A percentile compares a stretch with the other conserved stretches of the same genome.
These are phyloP conservation scores for Pelargonium fulgidum DNA, from an alignment of 441 rosid species.

Conservation along the genomic window DNA sequence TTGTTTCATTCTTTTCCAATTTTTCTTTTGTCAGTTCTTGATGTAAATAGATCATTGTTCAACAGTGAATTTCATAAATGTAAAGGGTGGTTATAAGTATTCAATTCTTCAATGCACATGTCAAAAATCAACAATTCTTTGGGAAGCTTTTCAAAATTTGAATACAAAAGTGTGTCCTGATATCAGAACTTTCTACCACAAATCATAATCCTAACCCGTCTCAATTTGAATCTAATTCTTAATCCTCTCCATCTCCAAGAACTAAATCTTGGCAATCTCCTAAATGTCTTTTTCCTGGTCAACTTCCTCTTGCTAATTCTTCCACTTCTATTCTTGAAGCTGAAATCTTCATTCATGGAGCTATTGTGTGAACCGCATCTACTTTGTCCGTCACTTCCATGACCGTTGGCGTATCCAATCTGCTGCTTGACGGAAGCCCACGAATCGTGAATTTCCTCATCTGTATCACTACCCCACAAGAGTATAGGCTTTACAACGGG, in stretches of 20 bases:
- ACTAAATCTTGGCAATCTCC: conserved; percentile 38
- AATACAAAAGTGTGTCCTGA: no score
- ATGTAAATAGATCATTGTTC: not conserved
- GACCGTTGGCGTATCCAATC: conserved; percentile 6
- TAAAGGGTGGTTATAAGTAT: not conserved
- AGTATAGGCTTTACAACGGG: conserved; percentile 30
- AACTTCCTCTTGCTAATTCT: conserved; percentile 17
- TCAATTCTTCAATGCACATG: conserved; percentile 1
- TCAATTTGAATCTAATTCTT: not conserved
- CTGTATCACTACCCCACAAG: conserved; percentile 38
- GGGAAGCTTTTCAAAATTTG: not conserved
- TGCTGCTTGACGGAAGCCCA: conserved; percentile 30
- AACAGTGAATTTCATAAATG: not conserved
- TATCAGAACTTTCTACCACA: conserved; percentile 15
- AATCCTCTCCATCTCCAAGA: conserved; percentile 23
- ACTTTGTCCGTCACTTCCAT: not conserved
- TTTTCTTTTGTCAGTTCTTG: not conserved
- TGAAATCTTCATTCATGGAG: conserved; percentile 14
- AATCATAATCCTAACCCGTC: conserved; percentile 17
- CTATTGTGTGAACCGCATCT: conserved; percentile 17
- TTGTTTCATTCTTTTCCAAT: not conserved
- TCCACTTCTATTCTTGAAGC: conserved; percentile 1
- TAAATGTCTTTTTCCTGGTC: conserved; percentile 38
- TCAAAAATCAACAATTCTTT: not conserved
- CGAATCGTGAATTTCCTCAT: conserved; percentile 29